These are phyloP conservation scores for Fusarium veterinarium DNA, from an alignment of 2,329 filamentous ascomycete genomes.

Conservation along the genomic window DNA sequence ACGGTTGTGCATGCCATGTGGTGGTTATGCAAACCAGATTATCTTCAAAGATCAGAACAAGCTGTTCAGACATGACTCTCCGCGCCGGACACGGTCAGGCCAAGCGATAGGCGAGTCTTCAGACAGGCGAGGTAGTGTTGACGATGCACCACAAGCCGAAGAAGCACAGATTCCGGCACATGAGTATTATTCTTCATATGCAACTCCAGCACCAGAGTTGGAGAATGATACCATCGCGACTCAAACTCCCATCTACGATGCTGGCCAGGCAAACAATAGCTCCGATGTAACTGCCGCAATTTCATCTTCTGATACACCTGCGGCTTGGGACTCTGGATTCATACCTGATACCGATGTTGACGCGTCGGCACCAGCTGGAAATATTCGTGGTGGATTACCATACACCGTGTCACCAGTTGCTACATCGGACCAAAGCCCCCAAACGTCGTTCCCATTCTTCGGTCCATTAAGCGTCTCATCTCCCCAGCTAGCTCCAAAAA, in stretches of 20 bases:
- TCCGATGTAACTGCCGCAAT: neutral
- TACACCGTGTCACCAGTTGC: neutral
- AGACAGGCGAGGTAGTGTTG: neutral
- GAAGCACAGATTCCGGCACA: neutral
- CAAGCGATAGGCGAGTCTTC: neutral
- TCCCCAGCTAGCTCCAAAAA: neutral
- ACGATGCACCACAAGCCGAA: neutral
- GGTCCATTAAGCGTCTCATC: neutral
- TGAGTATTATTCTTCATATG: neutral
- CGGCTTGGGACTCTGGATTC: neutral
- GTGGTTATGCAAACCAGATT: slow-evolving; percentile 24
- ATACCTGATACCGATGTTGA: neutral
- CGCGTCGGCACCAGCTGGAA: neutral
- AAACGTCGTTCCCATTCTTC: neutral
- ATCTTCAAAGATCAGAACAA: slow-evolving; percentile 34
- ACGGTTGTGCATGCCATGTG: slow-evolving; percentile 16
- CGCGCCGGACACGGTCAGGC: neutral
- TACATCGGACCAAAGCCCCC: neutral
- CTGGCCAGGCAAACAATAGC: neutral
- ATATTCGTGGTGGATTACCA: neutral
- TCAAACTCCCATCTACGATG: neutral
- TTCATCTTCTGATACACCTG: neutral
- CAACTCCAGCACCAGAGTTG: neutral
- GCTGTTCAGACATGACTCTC: neutral
- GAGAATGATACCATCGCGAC: neutral